Percentiles rank a stretch among this genome's conserved stretches.
phyloP scores from a whole-genome alignment of 768 basidiomycete genomes.

The Amanita muscaria region DNA sequence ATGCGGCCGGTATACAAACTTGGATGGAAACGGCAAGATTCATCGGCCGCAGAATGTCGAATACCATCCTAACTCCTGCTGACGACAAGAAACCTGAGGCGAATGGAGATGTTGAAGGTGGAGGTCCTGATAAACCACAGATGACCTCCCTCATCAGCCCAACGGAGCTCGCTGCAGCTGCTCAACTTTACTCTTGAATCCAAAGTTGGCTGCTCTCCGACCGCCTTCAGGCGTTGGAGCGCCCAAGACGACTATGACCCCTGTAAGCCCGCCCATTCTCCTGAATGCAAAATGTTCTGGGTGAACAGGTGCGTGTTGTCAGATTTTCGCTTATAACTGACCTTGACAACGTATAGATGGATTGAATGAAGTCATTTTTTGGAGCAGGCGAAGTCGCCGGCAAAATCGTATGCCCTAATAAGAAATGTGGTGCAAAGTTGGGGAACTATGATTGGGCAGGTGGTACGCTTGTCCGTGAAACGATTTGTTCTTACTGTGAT shows the following conservation, averaged over 20 bases:
- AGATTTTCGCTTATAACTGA: background rate
- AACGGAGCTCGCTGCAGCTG: conserved; percentile 31
- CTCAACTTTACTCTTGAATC: conserved; percentile 34
- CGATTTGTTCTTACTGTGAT: background rate
- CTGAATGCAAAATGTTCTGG: conserved; percentile 84
- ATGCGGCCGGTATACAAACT: background rate
- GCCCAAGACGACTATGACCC: conserved; percentile 16
- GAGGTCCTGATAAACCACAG: conserved; percentile 12
- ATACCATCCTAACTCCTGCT: conserved; percentile 28
- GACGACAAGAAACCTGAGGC: conserved; percentile 11
- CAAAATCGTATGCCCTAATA: conserved; percentile 88
- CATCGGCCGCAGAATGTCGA: conserved; percentile 34
- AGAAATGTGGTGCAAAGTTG: conserved; percentile 83
- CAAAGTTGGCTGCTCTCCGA: conserved; percentile 34
- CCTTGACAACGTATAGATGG: conserved; percentile 45
- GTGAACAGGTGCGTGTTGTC: conserved; percentile 71
- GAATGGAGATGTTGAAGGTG: conserved; percentile 5
- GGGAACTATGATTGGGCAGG: conserved; percentile 99
- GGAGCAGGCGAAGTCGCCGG: conserved; percentile 71
- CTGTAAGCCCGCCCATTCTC: conserved; percentile 56
- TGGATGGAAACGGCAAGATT: conserved; percentile 24
- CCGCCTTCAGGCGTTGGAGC: conserved; percentile 11
- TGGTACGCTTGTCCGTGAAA: conserved; percentile 15
- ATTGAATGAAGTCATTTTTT: conserved; percentile 90
- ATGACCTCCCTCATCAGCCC: conserved; percentile 28